A percentile compares a stretch with the other conserved stretches of the same genome.
These are phyloP conservation scores for Gynostemma pentaphyllum DNA, from an alignment of 306 rosid genomes.

Conservation along the genomic window DNA sequence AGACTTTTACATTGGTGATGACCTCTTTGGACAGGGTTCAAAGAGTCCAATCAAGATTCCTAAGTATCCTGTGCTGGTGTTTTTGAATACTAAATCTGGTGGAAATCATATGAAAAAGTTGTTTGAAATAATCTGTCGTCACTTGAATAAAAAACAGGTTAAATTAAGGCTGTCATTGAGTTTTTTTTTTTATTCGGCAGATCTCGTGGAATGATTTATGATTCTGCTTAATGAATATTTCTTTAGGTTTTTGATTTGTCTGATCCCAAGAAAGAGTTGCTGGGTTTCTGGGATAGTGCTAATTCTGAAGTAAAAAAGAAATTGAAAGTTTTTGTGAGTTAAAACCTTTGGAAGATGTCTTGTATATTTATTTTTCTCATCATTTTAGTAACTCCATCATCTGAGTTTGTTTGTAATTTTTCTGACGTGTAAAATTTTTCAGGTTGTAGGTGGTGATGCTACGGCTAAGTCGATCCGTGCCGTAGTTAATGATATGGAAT, in stretches of 20 bases:
- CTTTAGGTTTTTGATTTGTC: not conserved
- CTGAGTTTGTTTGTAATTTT: no score
- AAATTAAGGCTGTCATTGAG: not conserved
- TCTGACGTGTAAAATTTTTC: no score
- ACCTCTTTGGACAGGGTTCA: not conserved
- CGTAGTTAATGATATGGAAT: slow-evolving; percentile 1
- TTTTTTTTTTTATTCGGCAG: not conserved
- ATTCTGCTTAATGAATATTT: not conserved
- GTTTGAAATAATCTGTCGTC: not conserved
- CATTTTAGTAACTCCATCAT: not conserved
- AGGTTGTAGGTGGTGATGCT: not conserved
- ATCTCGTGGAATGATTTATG: not conserved
- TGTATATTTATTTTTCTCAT: no score
- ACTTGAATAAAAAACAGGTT: slow-evolving; percentile 7
- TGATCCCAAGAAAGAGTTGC: not conserved
- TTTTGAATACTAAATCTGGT: not conserved
- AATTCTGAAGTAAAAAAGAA: not conserved
- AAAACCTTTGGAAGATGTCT: no score
- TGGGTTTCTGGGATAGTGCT: no score
- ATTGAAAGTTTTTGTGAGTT: slow-evolving; percentile 6
- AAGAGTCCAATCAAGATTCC: not conserved
- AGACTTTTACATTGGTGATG: slow-evolving; percentile 5
- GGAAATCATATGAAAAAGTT: not conserved
- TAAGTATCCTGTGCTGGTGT: not conserved
- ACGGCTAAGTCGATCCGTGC: not conserved